A percentile compares a stretch with the other conserved stretches of the same genome.
Evolutionary conservation across 768 basidiomycete genomes (phyloP).

Genomic region (Mycena venus): DNA sequence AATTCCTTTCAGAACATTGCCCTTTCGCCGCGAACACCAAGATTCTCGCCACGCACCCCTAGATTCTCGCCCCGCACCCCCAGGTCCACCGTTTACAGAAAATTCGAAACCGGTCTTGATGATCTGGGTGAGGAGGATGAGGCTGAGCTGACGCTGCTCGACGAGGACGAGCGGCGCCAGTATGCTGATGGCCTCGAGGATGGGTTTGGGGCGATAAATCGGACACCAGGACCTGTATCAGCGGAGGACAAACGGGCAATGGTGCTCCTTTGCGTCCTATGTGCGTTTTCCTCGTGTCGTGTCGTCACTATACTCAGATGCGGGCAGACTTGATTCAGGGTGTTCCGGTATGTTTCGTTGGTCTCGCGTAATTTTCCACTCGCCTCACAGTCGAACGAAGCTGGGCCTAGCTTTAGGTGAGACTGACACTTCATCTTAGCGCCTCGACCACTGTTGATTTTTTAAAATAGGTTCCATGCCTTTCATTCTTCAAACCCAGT

Average conservation of each 20-base stretch:
- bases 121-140: slow-evolving; percentile 59
- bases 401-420: slow-evolving; percentile 90
- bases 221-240: slow-evolving; percentile 5
- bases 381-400: slow-evolving; percentile 51
- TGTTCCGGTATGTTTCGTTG: slow-evolving; percentile 76
- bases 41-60: slow-evolving; percentile 60
- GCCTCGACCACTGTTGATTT: not conserved
- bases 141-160: slow-evolving; percentile 72
- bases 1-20: slow-evolving; percentile 71
- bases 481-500: slow-evolving; percentile 93
- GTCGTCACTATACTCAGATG: slow-evolving; percentile 19
- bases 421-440: slow-evolving; percentile 32
- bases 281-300: slow-evolving; percentile 60
- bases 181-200: slow-evolving; percentile 59
- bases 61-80: slow-evolving; percentile 40
- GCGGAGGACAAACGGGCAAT: slow-evolving; percentile 84
- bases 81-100: slow-evolving; percentile 24
- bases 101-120: slow-evolving; percentile 28
- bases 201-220: slow-evolving; percentile 20
- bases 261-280: slow-evolving; percentile 86
- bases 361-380: slow-evolving; percentile 23
- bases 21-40: slow-evolving; percentile 65
- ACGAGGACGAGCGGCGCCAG: slow-evolving; percentile 64
- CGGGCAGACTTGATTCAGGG: slow-evolving; percentile 84
- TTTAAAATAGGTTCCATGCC: slow-evolving; percentile 85